Evolutionary conservation across 768 basidiomycete species (phyloP), one percentile per base, ranked within the genome.

Genomic region (Lentinula detonsa): DNA sequence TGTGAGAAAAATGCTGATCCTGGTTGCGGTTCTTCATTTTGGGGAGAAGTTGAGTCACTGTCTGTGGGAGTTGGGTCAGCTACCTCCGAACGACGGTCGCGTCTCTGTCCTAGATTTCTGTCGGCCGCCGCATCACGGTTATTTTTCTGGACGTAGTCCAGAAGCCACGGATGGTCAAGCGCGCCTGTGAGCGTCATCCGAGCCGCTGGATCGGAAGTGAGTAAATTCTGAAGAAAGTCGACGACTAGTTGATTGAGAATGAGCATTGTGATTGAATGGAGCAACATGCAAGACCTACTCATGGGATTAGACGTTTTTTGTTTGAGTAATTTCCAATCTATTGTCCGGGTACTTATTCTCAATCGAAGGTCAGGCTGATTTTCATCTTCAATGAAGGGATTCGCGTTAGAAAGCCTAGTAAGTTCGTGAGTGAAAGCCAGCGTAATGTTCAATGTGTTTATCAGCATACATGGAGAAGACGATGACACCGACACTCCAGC

Each of bases 401-500:
- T 84, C 0, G 84, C 68, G 69, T 90, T 88, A 0, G 90, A 87
- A 45, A 95, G 71, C 90, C 90, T 92, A 64, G 60, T 50, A 46
- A 59, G 57, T 52, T 23, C 4, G 46, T 23, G 45, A 62, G 60
- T 18, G 28, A 31, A 50, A 10, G 4, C 15, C 8, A 9, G 6
- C 11, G 21, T 16, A 33, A 49, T 35, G 6, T 15, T 7, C 4
- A 7, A 35, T 35, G 58, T 5, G 31, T 10, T 70, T 23, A 18
- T 43, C 16, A n/a, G 16, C 85, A 63, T 67, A 94, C 95, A 93
- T 95, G 23, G 88, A 88, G 67, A 89, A 98, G 1, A 98, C 84
- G 57, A 98, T 97, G 21, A 97, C 93, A 5, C 97, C 96, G 10
- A 95, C 84, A 50, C 93, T 95, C 95, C 95, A 99, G 64, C 92